phyloP scores from a whole-genome alignment of 2,329 filamentous ascomycete species.

The Penicillium griseofulvum region DNA sequence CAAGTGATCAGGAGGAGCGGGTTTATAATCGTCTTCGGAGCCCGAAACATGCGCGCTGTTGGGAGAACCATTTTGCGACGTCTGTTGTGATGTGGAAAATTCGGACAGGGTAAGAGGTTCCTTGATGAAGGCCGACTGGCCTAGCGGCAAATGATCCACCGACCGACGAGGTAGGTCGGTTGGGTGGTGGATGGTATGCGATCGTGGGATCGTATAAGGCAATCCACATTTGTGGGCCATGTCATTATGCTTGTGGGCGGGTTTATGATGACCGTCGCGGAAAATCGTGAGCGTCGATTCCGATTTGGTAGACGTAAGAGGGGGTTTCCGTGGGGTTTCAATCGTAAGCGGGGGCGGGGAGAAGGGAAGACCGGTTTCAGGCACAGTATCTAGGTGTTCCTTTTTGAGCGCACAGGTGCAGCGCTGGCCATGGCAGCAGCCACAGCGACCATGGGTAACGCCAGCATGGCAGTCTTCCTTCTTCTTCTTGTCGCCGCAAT shows the following conservation, averaged over 20 bases:
- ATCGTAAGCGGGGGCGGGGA: constrained; percentile 38
- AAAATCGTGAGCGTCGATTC: constrained; percentile 61
- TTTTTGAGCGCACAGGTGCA: constrained; percentile 62
- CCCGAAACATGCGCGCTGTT: constrained; percentile 34
- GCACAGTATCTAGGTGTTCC: constrained; percentile 52
- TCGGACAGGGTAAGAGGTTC: constrained; percentile 27
- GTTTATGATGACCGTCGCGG: constrained; percentile 64
- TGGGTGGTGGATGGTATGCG: constrained; percentile 50
- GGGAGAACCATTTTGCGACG: constrained; percentile 46
- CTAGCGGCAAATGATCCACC: constrained; percentile 51
- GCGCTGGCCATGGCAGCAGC: constrained; percentile 59
- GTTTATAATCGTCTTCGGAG: constrained; percentile 24
- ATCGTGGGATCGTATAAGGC: constrained; percentile 61
- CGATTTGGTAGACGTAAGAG: constrained; percentile 57
- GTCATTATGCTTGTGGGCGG: constrained; percentile 63
- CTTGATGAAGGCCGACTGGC: constrained; percentile 32
- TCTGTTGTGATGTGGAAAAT: constrained; percentile 16
- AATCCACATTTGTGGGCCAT: constrained; percentile 61
- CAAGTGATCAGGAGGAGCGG: constrained; percentile 31
- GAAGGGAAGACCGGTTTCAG: constrained; percentile 46
- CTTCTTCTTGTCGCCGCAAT: constrained; percentile 92
- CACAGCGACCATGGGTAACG: constrained; percentile 38
- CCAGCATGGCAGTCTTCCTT: constrained; percentile 39
- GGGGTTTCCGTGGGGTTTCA: constrained; percentile 53
- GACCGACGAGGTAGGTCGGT: constrained; percentile 50